These are phyloP conservation scores for Papiliotrema fonsecae DNA, from an alignment of 1,284 basidiomycete species.

Conservation along the genomic window DNA sequence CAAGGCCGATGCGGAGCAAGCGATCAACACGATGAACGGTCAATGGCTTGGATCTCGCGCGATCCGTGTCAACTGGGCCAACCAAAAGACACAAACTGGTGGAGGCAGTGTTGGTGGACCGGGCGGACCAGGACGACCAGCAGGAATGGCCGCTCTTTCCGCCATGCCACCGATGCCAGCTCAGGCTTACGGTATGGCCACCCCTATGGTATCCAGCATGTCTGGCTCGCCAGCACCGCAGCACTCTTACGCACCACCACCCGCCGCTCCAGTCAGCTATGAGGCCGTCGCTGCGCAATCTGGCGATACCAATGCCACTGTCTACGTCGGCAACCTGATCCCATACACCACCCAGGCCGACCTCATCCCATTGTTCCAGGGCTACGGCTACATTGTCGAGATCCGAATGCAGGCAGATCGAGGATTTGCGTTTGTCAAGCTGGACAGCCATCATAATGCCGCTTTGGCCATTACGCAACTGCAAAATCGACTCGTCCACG, in stretches of 20 bases:
- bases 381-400: conserved; percentile 94
- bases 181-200: conserved; percentile 1
- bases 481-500: conserved; percentile 91
- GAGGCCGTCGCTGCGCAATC: conserved; percentile 84
- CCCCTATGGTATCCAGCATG: no score
- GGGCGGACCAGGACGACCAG: no score
- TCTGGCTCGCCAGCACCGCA: not conserved
- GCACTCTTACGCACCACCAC: conserved; percentile 8
- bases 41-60: conserved; percentile 97
- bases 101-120: conserved; percentile 17
- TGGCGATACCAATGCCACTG: conserved; percentile 85
- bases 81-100: conserved; percentile 79
- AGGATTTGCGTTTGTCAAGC: conserved; percentile 96
- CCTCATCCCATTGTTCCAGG: conserved; percentile 85
- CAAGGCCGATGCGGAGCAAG: conserved; percentile 95
- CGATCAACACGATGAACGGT: conserved; percentile 97
- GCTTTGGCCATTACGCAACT: conserved; percentile 94
- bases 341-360: conserved; percentile 93
- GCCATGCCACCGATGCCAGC: not conserved
- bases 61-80: conserved; percentile 99
- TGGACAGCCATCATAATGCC: conserved; percentile 95
- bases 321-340: conserved; percentile 97
- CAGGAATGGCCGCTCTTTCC: conserved; percentile 9
- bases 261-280: conserved; percentile 60
- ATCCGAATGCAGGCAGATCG: conserved; percentile 98